Conservation (phyloP, 176 grass and related monocot species). For the Aegilops longissima region DNA sequence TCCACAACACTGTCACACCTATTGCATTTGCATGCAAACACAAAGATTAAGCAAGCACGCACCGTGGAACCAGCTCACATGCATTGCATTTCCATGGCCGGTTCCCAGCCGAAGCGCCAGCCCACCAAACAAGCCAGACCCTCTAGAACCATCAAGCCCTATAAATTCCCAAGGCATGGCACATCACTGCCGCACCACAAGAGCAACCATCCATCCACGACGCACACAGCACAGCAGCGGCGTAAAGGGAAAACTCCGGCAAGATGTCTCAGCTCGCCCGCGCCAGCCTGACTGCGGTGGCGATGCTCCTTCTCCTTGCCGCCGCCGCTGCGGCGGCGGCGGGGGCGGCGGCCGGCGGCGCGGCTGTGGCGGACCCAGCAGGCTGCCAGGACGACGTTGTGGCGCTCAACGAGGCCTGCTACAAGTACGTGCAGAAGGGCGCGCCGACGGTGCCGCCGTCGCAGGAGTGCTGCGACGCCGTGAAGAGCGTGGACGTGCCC, state of each 20-base stretch:
- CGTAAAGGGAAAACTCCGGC: not conserved
- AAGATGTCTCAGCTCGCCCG: constrained; percentile 23
- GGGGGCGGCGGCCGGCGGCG: not conserved
- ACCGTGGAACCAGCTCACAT: constrained; percentile 9
- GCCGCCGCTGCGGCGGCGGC: not conserved
- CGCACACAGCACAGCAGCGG: not conserved
- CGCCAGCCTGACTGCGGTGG: not conserved
- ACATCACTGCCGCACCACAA: not conserved
- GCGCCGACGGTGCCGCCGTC: not conserved
- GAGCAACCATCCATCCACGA: not conserved
- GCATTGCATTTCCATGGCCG: not conserved
- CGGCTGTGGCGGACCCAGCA: not conserved
- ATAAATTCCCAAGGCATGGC: not conserved
- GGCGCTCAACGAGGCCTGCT: constrained; percentile 15
- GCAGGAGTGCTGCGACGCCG: not conserved
- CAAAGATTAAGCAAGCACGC: not conserved
- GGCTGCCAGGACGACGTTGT: constrained; percentile 1
- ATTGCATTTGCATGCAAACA: not conserved
- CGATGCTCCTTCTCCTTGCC: constrained; percentile 14
- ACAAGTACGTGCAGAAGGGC: constrained; percentile 18
- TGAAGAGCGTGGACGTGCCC: not conserved
- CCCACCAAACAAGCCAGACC: not conserved
- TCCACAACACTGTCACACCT: not conserved
- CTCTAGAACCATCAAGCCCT: not conserved
- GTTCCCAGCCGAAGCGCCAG: not conserved